These are phyloP conservation scores for Yamadazyma jaroonii DNA, from an alignment of 1,139 yeast species.

Conservation along the genomic window DNA sequence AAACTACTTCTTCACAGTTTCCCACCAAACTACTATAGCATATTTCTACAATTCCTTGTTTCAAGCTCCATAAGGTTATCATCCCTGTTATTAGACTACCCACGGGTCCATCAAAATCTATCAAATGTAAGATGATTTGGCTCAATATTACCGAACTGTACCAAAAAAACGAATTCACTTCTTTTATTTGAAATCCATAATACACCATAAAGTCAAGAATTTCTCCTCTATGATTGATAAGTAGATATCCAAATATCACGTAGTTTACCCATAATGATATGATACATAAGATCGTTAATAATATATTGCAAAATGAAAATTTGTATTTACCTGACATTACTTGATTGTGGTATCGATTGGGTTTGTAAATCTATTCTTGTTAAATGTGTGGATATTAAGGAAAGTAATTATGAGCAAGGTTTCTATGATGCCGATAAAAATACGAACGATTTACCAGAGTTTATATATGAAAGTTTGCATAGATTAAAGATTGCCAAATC, in stretches of 20 bases:
- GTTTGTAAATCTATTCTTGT: too few relatives aligned
- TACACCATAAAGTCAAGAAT: not conserved
- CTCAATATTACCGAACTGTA: not conserved
- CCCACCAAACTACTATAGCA: not conserved
- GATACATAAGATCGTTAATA: not conserved
- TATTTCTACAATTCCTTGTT: slow-evolving; percentile 1
- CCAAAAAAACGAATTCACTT: not conserved
- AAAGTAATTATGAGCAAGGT: too few relatives aligned
- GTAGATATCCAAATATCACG: not conserved
- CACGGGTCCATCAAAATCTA: not conserved
- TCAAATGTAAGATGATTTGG: not conserved
- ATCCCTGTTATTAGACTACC: not conserved
- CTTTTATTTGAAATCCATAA: not conserved
- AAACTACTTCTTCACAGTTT: not conserved
- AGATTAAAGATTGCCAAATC: too few relatives aligned
- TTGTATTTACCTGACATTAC: too few relatives aligned
- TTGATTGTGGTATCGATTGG: too few relatives aligned
- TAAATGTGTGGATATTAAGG: too few relatives aligned
- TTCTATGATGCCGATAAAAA: too few relatives aligned
- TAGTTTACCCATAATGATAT: not conserved
- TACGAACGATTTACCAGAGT: too few relatives aligned
- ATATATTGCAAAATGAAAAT: too few relatives aligned
- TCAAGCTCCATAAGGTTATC: not conserved
- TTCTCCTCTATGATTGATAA: not conserved
- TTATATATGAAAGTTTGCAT: too few relatives aligned